Evolutionary conservation across 1,139 yeast genomes (phyloP).

Genomic region (Geotrichum histeridarum): DNA sequence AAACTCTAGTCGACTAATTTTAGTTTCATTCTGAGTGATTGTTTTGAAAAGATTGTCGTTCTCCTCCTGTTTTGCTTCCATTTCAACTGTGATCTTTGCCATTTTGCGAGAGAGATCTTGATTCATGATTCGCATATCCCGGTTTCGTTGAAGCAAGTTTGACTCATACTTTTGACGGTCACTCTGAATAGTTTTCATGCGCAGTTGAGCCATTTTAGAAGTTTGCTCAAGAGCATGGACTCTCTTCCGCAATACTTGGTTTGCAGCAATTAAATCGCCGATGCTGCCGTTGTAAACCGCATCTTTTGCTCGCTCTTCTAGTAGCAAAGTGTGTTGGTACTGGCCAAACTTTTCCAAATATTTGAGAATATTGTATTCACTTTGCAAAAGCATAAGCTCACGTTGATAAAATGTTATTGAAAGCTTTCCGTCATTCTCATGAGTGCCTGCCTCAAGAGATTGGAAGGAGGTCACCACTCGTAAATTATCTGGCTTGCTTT

Average conservation of each 20-base stretch:
- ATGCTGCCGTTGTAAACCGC: constrained; percentile 25
- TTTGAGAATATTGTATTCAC: constrained; percentile 59
- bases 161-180: constrained; percentile 16
- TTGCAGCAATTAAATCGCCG: constrained; percentile 10
- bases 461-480: no score
- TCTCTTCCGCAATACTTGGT: constrained; percentile 4
- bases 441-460: no score
- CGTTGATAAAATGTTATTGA: constrained; percentile 48
- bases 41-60: constrained; percentile 19
- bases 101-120: constrained; percentile 23
- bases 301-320: constrained; percentile 38
- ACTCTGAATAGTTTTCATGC: constrained; percentile 8
- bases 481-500: no score
- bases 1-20: constrained; percentile 27
- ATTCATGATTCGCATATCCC: constrained; percentile 25
- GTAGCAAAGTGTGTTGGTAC: constrained; percentile 42
- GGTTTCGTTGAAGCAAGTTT: constrained; percentile 23
- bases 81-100: constrained; percentile 22
- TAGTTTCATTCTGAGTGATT: constrained; percentile 19
- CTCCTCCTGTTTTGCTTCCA: constrained; percentile 26
- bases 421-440: background rate
- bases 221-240: constrained; percentile 5
- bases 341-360: constrained; percentile 52
- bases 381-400: constrained; percentile 53
- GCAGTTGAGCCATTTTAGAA: constrained; percentile 14